Base-by-base conservation (phyloP, 345 rosid species). In the Toxicodendron radicans region DNA sequence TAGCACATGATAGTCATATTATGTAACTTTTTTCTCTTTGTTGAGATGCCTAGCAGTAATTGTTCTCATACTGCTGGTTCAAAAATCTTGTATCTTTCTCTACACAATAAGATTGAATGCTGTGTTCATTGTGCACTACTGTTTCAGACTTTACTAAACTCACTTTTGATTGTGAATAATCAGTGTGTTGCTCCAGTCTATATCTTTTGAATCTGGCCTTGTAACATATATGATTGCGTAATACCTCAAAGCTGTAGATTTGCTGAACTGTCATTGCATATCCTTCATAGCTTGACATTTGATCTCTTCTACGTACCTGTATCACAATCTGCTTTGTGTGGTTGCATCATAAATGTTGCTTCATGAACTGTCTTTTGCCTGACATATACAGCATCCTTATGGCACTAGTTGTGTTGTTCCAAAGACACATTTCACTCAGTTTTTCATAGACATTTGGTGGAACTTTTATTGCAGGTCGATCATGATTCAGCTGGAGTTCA, bases 401-500 rank as follows among this genome's bases (percentile, higher is more conserved):
- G 53, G 64, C 56, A 58, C 54, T 72, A 8, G 62, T 53, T 21
- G 10, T 33, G 35, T 18, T n/a, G 51, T 49, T 32, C 20, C 58
- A 41, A 46, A 51, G 10, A 43, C 58, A 30, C 59, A 16, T 46
- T 46, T 71, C 46, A n/a, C 58, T 30, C 27, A 21, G 38, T 61
- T 68, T 69, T 43, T 30, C 58, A 53, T 43, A 58, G 60, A 27
- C n/a, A 16, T 10, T 61, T 45, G 7, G 45, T 68, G 61, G 18
- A 79, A 30, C n/a, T 73, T 71, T 54, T 24, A 56, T 79, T 86
- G 62, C 85, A 93, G 99, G 91, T 79, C 81, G 86, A 93, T 88
- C 90, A 93, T 80, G 75, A 60, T 63, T 83, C 97, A 61, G 90
- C 93, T 75, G 97, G 92, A 70, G 89, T 82, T 81, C 91, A 82